Evolutionary conservation across 106 monocot genomes (phyloP).

Genomic region (Allium fistulosum): DNA sequence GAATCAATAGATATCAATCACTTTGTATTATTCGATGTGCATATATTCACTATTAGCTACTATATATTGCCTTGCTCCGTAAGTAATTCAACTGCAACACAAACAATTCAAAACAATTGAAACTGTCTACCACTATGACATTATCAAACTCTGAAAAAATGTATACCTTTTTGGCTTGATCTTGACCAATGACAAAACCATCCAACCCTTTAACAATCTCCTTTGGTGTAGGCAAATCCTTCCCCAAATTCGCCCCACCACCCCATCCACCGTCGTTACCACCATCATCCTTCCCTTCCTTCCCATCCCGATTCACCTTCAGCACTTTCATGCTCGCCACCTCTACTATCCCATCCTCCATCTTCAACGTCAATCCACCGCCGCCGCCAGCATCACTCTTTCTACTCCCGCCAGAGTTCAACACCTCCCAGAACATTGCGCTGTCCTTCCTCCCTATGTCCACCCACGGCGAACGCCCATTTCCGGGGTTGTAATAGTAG

Average conservation of each 20-base stretch:
- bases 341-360: conserved; percentile 5
- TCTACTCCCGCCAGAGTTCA: conserved; percentile 29
- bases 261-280: conserved; percentile 10
- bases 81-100: background rate
- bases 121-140: background rate
- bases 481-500: conserved; percentile 46
- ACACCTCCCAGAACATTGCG: conserved; percentile 31
- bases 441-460: conserved; percentile 43
- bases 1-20: too few relatives aligned
- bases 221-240: conserved; percentile 50
- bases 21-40: too few relatives aligned
- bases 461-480: conserved; percentile 58
- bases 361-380: background rate
- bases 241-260: conserved; percentile 22
- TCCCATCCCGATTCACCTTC: conserved; percentile 2
- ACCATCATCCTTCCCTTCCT: background rate
- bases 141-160: background rate
- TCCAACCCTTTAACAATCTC: conserved; percentile 43
- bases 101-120: background rate
- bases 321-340: conserved; percentile 12
- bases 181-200: conserved; percentile 62
- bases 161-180: conserved; percentile 55
- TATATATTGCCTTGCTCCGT: too few relatives aligned
- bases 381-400: conserved; percentile 4
- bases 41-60: too few relatives aligned